Evolutionary conservation across 768 basidiomycete genomes (phyloP).

Genomic region (Pulveroboletus ravenelii): DNA sequence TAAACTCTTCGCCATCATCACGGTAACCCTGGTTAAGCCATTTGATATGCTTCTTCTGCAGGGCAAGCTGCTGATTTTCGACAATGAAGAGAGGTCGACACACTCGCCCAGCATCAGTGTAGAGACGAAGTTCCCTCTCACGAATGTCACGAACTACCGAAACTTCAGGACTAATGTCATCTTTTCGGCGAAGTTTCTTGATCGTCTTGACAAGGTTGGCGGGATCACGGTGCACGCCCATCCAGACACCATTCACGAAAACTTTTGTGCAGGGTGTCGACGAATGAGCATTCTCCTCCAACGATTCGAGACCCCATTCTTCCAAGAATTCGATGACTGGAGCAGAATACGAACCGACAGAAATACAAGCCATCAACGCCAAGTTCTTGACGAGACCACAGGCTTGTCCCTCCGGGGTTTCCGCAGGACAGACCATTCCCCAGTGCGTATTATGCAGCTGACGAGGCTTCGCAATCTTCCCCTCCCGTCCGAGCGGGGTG

Average conservation of each 20-base stretch:
- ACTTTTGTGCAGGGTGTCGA: constrained; percentile 87
- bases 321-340: constrained; percentile 98
- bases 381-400: constrained; percentile 99
- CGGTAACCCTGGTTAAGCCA: constrained; percentile 58
- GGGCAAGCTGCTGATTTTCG: constrained; percentile 77
- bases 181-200: constrained; percentile 86
- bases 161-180: constrained; percentile 93
- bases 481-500: constrained; percentile 95
- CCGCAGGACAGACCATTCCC: constrained; percentile 99
- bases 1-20: constrained; percentile 57
- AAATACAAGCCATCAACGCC: constrained; percentile 96
- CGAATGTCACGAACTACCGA: constrained; percentile 97
- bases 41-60: constrained; percentile 82
- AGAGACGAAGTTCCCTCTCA: constrained; percentile 89
- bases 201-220: constrained; percentile 89
- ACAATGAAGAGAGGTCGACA: constrained; percentile 98
- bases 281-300: constrained; percentile 90
- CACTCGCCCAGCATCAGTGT: constrained; percentile 95
- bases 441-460: constrained; percentile 99
- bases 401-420: constrained; percentile 99
- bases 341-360: constrained; percentile 92
- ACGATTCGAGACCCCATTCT: constrained; percentile 94
- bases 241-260: constrained; percentile 99
- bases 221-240: constrained; percentile 96
- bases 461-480: constrained; percentile 98